Base-by-base conservation (phyloP, 225 moss, liverwort and hornwort genomes). In the Pleurozium schreberi region DNA sequence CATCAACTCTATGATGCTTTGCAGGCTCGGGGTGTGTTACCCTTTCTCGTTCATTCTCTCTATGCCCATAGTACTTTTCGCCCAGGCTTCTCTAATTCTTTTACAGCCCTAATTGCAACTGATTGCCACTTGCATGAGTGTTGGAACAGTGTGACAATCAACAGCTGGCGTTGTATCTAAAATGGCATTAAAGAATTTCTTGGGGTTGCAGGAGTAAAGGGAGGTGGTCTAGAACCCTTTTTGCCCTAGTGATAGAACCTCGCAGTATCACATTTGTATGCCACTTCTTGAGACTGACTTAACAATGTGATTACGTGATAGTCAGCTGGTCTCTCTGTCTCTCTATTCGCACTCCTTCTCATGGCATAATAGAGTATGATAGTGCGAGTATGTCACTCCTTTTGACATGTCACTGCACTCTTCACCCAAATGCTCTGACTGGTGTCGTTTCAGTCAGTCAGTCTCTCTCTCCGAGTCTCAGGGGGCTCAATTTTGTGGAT, bases 1-100 rank as follows among this genome's bases (percentile, higher is more conserved):
- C 96, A 92, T 62, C 93, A 95, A 64, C 94, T 98, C 23, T 97
- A 87, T 65, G 93, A 96, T 84, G 96, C 96, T 43, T 90, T 98
- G 89, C 93, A 94, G 93, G 90, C 91, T 85, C 94, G 97, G 52
- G 93, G 95, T 95, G 86, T 45, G 91, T 91, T 90, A 19, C 57
- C 38, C 55, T 81, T 74, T 79, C 81, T 81, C 87, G 45, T 58
- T 75, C 60, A 38, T 73, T n/a, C 85, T 76, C 76, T 13, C 75
- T 31, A 50, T 81, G n/a, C 33, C 60, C 80, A 26, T 11, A 75
- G 65, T 85, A 49, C 60, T 64, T 81, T 40, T 42, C 58, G 28
- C 84, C 57, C 8, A 43, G 33, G 30, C 40, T 55, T 70, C 84
- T 70, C 57, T 21, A 70, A 69, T 15, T 69, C n/a, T n/a, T n/a